Base-by-base conservation (phyloP, 2,329 filamentous ascomycete genomes). In the Blastomyces parvus region DNA sequence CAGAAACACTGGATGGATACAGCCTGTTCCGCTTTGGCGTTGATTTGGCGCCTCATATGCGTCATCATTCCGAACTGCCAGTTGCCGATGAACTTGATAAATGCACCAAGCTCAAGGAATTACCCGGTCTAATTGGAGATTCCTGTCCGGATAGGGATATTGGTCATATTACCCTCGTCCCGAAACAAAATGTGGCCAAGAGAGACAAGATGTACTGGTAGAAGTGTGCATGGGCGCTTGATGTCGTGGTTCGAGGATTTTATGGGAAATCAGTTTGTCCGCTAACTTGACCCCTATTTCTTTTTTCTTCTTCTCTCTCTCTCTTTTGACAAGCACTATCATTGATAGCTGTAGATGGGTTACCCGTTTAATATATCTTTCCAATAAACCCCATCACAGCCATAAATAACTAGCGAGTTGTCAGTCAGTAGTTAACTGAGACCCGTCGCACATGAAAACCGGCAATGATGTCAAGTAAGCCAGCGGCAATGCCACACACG, bases 1-100 rank as follows among this genome's bases (percentile, higher is more conserved):
- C 46, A 33, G 65, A 66, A 30, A 65, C 61, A 13, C 48, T 66
- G 9, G 64, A 65, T 46, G 64, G 64, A 11, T 66, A 56, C 42
- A 62, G 52, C 55, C 60, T 66, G 60, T 64, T 65, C 50, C 30
- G 59, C 5, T 65, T 66, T 19, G 64, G 65, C 8, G 60, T 56
- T 25, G 61, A 65, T 60, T 38, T 63, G 40, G 52, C 61, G 8
- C 52, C 52, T 40, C 40, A 50, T 22, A 22, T 59, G 27, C 42
- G 30, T 33, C n/a, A 53, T 17, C 25, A 52, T 14, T 42, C 58
- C 27, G 58, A 48, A 17, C 30, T 59, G n/a, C 33, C 58, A 8
- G 50, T 25, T 17, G 22, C 19, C 19, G 9, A 33, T 48, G 42
- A 19, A 6, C 19, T 59, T 36, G 36, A 59, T 5, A 42, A 59